Evolutionary conservation across 202 grass and related monocot genomes (phyloP), one percentile per base, ranked within the genome.

Genomic region (Panicum hallii): DNA sequence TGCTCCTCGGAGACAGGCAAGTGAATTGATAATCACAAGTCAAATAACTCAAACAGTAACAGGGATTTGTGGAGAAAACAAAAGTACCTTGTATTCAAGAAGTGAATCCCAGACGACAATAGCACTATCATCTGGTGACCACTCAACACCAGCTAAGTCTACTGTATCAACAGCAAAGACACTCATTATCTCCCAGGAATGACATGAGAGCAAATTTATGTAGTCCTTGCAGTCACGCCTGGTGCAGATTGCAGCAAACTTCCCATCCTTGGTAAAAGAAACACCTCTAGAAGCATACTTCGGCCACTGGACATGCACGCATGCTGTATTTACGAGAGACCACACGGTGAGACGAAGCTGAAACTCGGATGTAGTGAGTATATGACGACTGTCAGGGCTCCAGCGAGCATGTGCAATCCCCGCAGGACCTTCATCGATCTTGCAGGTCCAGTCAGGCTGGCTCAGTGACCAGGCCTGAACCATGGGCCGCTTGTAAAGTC

Each of bases 401-500:
- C 95, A 98, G 50, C 92, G 86, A 62, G 93, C 93, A 92, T 94
- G 91, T 47, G 91, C 70, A 70, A 99, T 96, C 80, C 97, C 97
- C n/a, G 97, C 97, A 80, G 84, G 85, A 50, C 93, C 91, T 83
- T 99, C 93, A 44, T 97, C 97, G 11, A 99, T 99, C 85, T 95
- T 99, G 78, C 93, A 99, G 55, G 97, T 97, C 97, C 97, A 99
- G 20, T 99, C 97, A 79, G 97, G 91, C 64, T 99, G 93, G 20
- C 90, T 88, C 47, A 99, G 72, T 7, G 97, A 99, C 93, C 97
- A 99, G 63, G 77, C 93, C 62, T 99, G 97, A 5, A 99, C 91
- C 91, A 99, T 94, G 19, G 93, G 93, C 42, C 93, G 82, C 85
- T 99, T 99, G 82, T 99, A 94, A 70, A 97, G 93, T 36, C 90